Conservation (phyloP, 148 eudicot species). For the Fallopia convolvulus region DNA sequence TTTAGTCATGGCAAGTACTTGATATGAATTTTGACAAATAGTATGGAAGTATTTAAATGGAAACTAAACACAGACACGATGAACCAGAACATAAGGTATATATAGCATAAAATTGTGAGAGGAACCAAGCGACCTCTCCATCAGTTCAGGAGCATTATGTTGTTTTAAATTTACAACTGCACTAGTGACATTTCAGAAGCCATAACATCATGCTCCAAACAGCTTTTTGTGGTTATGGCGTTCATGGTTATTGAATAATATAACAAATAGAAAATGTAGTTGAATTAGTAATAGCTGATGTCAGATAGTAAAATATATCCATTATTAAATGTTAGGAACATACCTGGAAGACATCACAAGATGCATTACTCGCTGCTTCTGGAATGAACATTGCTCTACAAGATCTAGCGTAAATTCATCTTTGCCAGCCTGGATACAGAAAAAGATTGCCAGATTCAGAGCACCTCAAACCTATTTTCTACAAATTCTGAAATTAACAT, state of each 20-base stretch:
- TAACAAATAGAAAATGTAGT: background rate
- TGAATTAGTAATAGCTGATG: background rate
- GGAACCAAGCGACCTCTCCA: background rate
- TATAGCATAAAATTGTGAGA: background rate
- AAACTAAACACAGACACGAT: too few species aligned
- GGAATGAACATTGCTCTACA: slow-evolving; percentile 98
- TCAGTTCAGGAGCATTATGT: background rate
- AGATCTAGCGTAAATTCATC: slow-evolving; percentile 98
- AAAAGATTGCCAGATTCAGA: background rate
- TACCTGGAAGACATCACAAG: slow-evolving; percentile 88
- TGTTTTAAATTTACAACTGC: background rate
- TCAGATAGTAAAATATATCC: background rate
- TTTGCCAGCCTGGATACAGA: slow-evolving; percentile 59
- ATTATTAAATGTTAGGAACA: background rate
- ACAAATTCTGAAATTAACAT: background rate
- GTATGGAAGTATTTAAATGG: background rate
- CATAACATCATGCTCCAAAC: background rate
- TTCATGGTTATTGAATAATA: background rate
- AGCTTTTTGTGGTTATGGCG: background rate
- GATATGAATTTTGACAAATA: background rate
- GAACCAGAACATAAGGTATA: too few species aligned
- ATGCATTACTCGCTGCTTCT: slow-evolving; percentile 93
- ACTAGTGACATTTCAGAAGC: background rate
- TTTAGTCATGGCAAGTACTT: background rate
- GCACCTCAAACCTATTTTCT: background rate